Evolutionary conservation across 208 protist genomes (phyloP), one percentile per base, ranked within the genome.

Genomic region (Leishmania tropica): DNA sequence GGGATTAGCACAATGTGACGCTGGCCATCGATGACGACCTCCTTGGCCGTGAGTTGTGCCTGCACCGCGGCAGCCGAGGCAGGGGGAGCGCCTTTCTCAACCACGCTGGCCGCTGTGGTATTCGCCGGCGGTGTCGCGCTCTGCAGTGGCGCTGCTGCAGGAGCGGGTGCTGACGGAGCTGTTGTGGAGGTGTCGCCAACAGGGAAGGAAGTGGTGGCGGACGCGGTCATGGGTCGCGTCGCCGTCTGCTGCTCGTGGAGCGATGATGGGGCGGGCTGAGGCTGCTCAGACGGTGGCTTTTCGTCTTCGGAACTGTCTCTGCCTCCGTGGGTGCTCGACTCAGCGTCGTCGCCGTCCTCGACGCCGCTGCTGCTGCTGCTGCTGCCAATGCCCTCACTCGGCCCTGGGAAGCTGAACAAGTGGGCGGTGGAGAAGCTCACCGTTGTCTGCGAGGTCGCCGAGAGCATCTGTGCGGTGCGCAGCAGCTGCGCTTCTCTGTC

Each of bases 401-500:
- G 56, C 53, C 54, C 10, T 51, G 35, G 40, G 40, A 78, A 67
- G n/a, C 47, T 65, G 60, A 90, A 80, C 47, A 94, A 91, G 62
- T 94, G 85, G 1, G 87, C 89, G 2, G 89, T 89, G 40, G 89
- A 93, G 81, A 90, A 95, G 65, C 77, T 87, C 42, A 95, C 28
- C 4, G 71, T 85, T 10, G 89, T 88, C 56, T 86, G 78, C 58
- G 92, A 94, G 0, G 79, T 80, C 5, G 92, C 83, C 1, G 91
- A 92, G 17, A 94, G 88, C 84, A 95, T 88, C 70, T 89, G 88
- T 42, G 89, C 88, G 17, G 90, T 88, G 24, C 81, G 71, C 24
- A 92, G 76, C 81, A 97, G 71, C 79, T 92, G 80, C 31, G 85
- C 81, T 78, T 95, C 92, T 1, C 90, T 81, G 40, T 97, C 92